Base-by-base conservation (phyloP, 2,329 filamentous ascomycete genomes). In the Paraconiothyrium sp. region DNA sequence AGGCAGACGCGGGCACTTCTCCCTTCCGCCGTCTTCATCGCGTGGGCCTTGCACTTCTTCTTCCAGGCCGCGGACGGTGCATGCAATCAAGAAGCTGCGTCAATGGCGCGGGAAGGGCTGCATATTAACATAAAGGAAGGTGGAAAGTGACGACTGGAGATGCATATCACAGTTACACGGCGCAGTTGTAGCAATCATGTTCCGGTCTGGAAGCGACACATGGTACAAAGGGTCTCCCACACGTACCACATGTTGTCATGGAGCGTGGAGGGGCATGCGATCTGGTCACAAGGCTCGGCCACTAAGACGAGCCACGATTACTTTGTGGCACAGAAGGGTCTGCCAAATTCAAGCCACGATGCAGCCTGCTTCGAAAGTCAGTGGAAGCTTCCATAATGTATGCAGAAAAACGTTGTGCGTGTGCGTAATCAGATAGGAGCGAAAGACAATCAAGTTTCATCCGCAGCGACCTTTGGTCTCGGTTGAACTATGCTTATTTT, bases 401-500 rank as follows among this genome's bases (percentile, higher is more conserved):
- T 35, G 20, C 27, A 54, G 24, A 46, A 9, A 9, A 44, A 48
- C 13, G 30, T 39, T 16, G 8, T 16, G 24, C 10, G 22, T 39
- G 30, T 14, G 47, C 34, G 41, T 47, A 24, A 69, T 80, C 77
- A 79, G 76, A 79, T 79, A 79, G 78, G 76, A 75, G 78, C 75
- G 78, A 80, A 80, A 79, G 78, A 80, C 76, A 73, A 72, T 75
- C 73, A 70, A 75, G 64, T 78, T 74, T 69, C 76, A 67, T 79
- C 77, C 77, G 72, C 78, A 80, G 67, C 64, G 71, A 69, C 73
- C 63, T 60, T 66, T 70, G 71, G 71, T 74, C 74, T 80, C 76
- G 77, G 78, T 71, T 80, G 78, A 80, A 80, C 77, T 79, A 80
- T 80, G 77, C 78, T 75, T 79, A 75, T 72, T 70, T 72, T 68